Base-by-base conservation (phyloP, 495 filamentous ascomycete species). In the Penicillium atrosanguineum region DNA sequence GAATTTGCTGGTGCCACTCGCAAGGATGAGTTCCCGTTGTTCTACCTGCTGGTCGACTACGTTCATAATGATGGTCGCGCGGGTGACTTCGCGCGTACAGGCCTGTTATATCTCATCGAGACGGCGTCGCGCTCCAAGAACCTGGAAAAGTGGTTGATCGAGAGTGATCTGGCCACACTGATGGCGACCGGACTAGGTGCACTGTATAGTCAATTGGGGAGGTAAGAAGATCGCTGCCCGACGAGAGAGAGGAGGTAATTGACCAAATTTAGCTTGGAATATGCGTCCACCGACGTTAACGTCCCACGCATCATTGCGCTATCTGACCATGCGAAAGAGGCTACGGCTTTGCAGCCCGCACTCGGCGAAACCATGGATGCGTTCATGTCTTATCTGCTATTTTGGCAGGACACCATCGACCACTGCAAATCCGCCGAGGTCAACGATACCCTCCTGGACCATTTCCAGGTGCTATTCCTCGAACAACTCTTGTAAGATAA, bases 351-450 rank as follows among this genome's bases (percentile, higher is more conserved):
- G 12, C 62, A 68, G 11, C 87, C 47, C 61, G 78, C 15, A 15
- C 87, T 95, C 53, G 87, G 89, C 50, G 76, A 81, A 7, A 86
- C 95, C 58, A 82, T 98, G 70, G 87, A 91, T 44, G 95, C 94
- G 0, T 97, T 99, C 62, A 80, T 99, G 23, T 95, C 94, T 14
- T 93, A 97, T 62, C 77, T 99, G 14, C 73, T 91, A 15, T 98
- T 99, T 59, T 99, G 94, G 95, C 94, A 99, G 63, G 94, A 99
- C 69, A 90, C 96, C 15, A 79, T 99, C 44, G 91, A 97, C 62
- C 90, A 97, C 70, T 99, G 94, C 71, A 84, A 84, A 56, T 97
- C 93, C 1, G 77, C 82, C 2, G 95, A 97, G 63, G 88, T 99
- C 44, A 93, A 91, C 57, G 89, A 87, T 52, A 96, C 91, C 0